Conservation (phyloP, 208 protist species). For the Acanthamoeba culbertsoni region DNA sequence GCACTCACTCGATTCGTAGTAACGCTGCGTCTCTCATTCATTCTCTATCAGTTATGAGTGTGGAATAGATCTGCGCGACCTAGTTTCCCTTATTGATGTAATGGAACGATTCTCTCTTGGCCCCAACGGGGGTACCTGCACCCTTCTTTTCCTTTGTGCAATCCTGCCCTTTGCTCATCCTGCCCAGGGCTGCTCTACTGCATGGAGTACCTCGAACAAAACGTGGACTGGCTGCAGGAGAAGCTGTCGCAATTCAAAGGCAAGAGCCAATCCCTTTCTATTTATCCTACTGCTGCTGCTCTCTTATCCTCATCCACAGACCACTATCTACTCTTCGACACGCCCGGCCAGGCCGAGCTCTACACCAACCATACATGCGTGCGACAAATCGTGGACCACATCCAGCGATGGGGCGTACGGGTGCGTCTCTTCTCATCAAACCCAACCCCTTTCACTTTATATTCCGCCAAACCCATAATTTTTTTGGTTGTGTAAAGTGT, state of each 20-base stretch:
- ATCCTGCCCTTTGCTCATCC: not conserved
- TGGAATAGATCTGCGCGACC: constrained; percentile 91
- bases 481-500: no score
- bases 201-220: constrained; percentile 95
- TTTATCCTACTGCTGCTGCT: not conserved
- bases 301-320: constrained; percentile 68
- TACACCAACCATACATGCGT: constrained; percentile 94
- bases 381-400: constrained; percentile 84
- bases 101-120: constrained; percentile 94
- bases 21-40: not conserved
- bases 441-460: not conserved
- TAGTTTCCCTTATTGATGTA: constrained; percentile 89
- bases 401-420: constrained; percentile 68
- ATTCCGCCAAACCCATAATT: not conserved
- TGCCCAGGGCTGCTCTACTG: constrained; percentile 92
- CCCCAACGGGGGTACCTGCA: constrained; percentile 93
- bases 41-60: constrained; percentile 84
- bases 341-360: constrained; percentile 98
- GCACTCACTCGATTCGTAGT: not conserved
- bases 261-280: not conserved
- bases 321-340: constrained; percentile 97
- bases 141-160: not conserved
- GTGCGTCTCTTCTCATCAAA: not conserved
- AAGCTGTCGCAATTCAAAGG: constrained; percentile 80
- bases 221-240: constrained; percentile 93